Percentiles rank a stretch among this genome's conserved stretches.
Conservation (phyloP, 1,284 basidiomycete genomes). For the Sporisorium iseilematis-ciliati region DNA sequence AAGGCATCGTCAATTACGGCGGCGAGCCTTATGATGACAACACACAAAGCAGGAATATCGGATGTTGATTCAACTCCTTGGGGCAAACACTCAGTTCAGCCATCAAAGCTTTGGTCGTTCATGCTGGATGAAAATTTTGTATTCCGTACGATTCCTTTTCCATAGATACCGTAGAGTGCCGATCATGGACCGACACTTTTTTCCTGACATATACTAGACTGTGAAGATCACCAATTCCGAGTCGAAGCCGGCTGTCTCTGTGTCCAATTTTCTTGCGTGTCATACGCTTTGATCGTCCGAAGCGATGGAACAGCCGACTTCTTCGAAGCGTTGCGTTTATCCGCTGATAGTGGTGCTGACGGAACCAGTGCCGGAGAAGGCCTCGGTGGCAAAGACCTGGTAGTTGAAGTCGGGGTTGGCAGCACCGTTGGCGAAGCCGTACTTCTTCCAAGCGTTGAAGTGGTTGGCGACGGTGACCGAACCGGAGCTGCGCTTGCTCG, state of each 20-base stretch:
- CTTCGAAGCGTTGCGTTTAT: conserved; percentile 5
- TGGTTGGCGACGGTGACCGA: conserved; percentile 32
- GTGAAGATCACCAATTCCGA: too few relatives aligned
- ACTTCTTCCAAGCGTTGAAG: conserved; percentile 42
- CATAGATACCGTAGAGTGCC: not conserved
- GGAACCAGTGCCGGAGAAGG: conserved; percentile 25
- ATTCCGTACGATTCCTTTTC: conserved; percentile 1
- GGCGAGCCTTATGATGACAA: too few relatives aligned
- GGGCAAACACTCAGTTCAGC: not conserved
- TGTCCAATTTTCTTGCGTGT: not conserved
- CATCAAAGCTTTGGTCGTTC: not conserved
- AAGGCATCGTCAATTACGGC: too few relatives aligned
- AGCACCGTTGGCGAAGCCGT: conserved; percentile 37
- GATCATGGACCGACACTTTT: too few relatives aligned
- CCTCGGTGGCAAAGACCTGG: conserved; percentile 49
- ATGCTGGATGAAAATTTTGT: not conserved
- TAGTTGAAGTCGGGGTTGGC: conserved; percentile 38
- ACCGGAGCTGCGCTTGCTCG: conserved; percentile 35
- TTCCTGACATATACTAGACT: too few relatives aligned
- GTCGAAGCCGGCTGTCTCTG: not conserved
- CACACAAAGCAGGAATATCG: too few relatives aligned
- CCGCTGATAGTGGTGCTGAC: conserved; percentile 25
- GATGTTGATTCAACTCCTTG: too few relatives aligned
- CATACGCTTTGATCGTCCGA: not conserved
- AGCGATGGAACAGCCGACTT: not conserved